These are phyloP conservation scores for Herpotrichia juniperi DNA, from an alignment of 2,329 filamentous ascomycete genomes.

Conservation along the genomic window DNA sequence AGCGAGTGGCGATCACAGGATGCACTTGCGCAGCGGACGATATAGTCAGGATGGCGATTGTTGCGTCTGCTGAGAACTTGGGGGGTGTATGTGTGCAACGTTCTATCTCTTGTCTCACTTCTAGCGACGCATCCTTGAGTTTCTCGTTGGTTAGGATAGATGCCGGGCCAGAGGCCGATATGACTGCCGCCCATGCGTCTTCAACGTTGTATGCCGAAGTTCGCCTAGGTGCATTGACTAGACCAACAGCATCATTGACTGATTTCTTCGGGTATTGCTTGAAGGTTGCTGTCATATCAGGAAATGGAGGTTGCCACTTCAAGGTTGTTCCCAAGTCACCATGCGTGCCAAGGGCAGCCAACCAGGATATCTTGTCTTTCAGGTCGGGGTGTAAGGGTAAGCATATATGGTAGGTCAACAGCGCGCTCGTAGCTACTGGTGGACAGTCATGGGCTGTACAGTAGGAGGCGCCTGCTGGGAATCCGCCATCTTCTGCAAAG, in stretches of 20 bases:
- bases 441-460: slow-evolving; percentile 69
- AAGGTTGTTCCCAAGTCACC: slow-evolving; percentile 69
- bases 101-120: slow-evolving; percentile 67
- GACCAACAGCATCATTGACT: slow-evolving; percentile 66
- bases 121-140: slow-evolving; percentile 60
- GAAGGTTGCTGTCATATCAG: slow-evolving; percentile 66
- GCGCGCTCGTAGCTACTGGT: slow-evolving; percentile 68
- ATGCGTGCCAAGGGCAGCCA: slow-evolving; percentile 69
- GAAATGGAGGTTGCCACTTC: slow-evolving; percentile 71
- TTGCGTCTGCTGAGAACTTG: slow-evolving; percentile 67
- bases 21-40: slow-evolving; percentile 67
- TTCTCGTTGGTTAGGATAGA: slow-evolving; percentile 57
- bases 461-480: slow-evolving; percentile 60
- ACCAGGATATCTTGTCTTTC: slow-evolving; percentile 60
- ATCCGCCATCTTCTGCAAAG: slow-evolving; percentile 60
- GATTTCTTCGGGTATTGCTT: slow-evolving; percentile 67
- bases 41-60: slow-evolving; percentile 68
- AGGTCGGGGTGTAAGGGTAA: slow-evolving; percentile 61
- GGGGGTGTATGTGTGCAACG: slow-evolving; percentile 67
- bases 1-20: slow-evolving; percentile 70
- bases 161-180: slow-evolving; percentile 56
- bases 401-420: slow-evolving; percentile 70
- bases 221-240: slow-evolving; percentile 69
- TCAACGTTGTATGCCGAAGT: slow-evolving; percentile 66
- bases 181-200: slow-evolving; percentile 66